These are phyloP conservation scores for Coniella lustricola DNA, from an alignment of 2,329 filamentous ascomycete genomes.

Conservation along the genomic window DNA sequence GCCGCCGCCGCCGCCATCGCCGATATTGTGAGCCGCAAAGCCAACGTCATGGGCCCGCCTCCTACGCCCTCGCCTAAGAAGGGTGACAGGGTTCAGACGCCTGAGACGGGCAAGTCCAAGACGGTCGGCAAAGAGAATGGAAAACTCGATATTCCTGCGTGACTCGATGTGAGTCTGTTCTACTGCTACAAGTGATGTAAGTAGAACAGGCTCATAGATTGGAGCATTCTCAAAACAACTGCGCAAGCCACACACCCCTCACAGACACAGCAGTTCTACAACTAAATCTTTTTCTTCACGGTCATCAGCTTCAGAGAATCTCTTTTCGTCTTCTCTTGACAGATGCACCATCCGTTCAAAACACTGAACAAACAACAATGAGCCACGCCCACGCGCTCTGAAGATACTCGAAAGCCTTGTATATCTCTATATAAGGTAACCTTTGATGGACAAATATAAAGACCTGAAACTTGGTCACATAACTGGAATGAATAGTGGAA, in stretches of 20 bases:
- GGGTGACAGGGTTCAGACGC: slow-evolving; percentile 5
- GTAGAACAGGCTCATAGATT: slow-evolving; percentile 13
- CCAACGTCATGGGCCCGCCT: slow-evolving; percentile 15
- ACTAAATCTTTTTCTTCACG: too few species aligned
- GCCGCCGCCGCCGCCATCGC: slow-evolving; percentile 11
- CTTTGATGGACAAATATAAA: background rate
- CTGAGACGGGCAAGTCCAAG: slow-evolving; percentile 6
- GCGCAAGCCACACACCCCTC: too few species aligned
- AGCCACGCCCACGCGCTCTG: background rate
- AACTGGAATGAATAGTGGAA: background rate
- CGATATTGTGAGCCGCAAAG: slow-evolving; percentile 10
- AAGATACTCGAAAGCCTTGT: background rate
- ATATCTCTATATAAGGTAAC: too few species aligned
- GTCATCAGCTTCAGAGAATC: too few species aligned
- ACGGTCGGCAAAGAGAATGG: slow-evolving; percentile 11
- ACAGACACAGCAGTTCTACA: too few species aligned
- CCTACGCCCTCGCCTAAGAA: slow-evolving; percentile 14
- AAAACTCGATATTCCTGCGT: slow-evolving; percentile 13
- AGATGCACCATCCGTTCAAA: background rate
- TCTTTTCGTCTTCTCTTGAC: too few species aligned
- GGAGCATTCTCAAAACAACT: background rate
- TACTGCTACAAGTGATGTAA: slow-evolving; percentile 11
- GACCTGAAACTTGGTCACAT: background rate
- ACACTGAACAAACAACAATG: background rate
- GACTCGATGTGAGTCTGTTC: slow-evolving; percentile 16